Percentiles rank a stretch among this genome's conserved stretches.
These are phyloP conservation scores for Monascus ruber DNA, from an alignment of 2,329 filamentous ascomycete genomes.

Conservation along the genomic window DNA sequence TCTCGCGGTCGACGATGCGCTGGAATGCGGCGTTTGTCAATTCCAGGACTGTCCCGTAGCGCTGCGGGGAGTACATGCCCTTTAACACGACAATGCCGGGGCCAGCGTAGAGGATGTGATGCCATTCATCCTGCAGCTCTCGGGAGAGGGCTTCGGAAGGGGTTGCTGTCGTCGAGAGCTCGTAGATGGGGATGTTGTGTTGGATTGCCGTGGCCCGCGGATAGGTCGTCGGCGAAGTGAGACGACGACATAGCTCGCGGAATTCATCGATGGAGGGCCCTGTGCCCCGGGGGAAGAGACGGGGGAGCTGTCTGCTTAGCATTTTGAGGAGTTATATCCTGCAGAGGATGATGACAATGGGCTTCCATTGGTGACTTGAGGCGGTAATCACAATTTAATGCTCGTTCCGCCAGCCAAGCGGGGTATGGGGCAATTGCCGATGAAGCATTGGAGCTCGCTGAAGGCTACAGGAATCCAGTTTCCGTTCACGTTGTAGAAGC, in stretches of 20 bases:
- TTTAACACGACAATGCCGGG: conserved; percentile 51
- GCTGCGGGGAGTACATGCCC: conserved; percentile 36
- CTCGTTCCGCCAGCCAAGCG: too few relatives aligned
- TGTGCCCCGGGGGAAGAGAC: too few relatives aligned
- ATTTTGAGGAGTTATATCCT: too few relatives aligned
- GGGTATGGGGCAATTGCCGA: too few relatives aligned
- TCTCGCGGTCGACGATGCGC: conserved; percentile 39
- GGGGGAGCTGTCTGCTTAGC: too few relatives aligned
- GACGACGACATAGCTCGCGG: conserved; percentile 34
- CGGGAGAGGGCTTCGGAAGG: conserved; percentile 17
- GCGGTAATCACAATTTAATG: too few relatives aligned
- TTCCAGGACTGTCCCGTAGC: conserved; percentile 27
- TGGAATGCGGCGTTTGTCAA: conserved; percentile 39
- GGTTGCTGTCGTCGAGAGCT: conserved; percentile 29
- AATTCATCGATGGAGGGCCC: conserved; percentile 28
- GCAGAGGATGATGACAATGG: too few relatives aligned
- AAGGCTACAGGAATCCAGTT: too few relatives aligned
- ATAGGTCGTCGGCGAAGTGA: conserved; percentile 29
- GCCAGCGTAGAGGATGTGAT: conserved; percentile 44
- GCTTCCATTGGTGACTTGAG: too few relatives aligned
- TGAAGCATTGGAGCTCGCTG: too few relatives aligned
- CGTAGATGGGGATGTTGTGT: conserved; percentile 47
- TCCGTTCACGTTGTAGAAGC: too few relatives aligned
- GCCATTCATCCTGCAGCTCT: conserved; percentile 49
- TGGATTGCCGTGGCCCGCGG: conserved; percentile 36